These are phyloP conservation scores for Volvox carteri DNA, from an alignment of 163 green algal species.

Conservation along the genomic window DNA sequence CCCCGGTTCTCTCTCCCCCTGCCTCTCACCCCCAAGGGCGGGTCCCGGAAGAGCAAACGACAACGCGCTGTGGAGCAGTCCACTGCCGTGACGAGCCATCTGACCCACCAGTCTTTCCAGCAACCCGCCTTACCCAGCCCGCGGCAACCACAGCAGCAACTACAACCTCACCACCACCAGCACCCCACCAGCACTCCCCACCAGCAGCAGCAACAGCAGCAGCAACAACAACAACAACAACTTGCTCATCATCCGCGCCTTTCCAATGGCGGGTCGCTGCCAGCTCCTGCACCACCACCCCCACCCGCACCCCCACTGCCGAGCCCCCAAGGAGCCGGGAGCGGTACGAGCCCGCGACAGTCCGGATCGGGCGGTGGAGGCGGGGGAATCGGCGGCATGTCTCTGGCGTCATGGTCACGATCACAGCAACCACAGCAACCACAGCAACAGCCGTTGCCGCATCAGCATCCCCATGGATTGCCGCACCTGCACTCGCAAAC, in stretches of 20 bases:
- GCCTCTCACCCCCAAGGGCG: not conserved
- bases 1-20: too few relatives aligned
- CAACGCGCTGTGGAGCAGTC: conserved; percentile 21
- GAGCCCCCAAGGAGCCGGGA: not conserved
- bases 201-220: too few relatives aligned
- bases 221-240: not conserved
- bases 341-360: not conserved
- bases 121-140: not conserved
- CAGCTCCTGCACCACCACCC: not conserved
- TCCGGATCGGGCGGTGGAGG: not conserved
- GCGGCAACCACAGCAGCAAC: conserved; percentile 7
- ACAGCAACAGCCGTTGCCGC: not conserved
- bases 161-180: too few relatives aligned
- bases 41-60: conserved; percentile 24
- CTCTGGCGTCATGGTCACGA: not conserved
- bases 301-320: not conserved
- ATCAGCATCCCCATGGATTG: not conserved
- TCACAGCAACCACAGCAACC: not conserved
- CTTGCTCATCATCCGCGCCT: not conserved
- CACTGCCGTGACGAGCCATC: too few relatives aligned
- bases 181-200: too few relatives aligned
- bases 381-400: not conserved
- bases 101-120: too few relatives aligned
- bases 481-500: not conserved
- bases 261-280: not conserved